phyloP scores from a whole-genome alignment of 31 red algal species.

The Odonthalia washingtoniensis region DNA sequence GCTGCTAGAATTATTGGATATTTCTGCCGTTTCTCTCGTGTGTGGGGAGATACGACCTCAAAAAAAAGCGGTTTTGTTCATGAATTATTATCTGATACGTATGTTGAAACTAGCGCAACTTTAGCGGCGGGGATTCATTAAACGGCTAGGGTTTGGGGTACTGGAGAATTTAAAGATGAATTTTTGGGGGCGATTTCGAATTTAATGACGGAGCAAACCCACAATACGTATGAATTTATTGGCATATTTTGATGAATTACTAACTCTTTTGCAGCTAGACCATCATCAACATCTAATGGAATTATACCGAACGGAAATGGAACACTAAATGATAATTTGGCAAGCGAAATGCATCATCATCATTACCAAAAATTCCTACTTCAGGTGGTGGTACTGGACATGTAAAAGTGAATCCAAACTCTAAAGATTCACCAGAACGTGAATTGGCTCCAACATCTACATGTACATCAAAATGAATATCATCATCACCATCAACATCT shows the following conservation, averaged over 20 bases:
- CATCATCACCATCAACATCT: no score
- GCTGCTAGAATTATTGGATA: conserved; percentile 86
- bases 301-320: no score
- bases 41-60: conserved; percentile 75
- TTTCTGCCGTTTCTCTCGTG: conserved; percentile 79
- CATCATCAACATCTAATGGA: no score
- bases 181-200: conserved; percentile 72
- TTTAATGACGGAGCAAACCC: conserved; percentile 85
- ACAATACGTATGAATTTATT: conserved; percentile 89
- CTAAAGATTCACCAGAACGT: conserved; percentile 64
- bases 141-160: conserved; percentile 64
- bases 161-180: conserved; percentile 75
- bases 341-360: no score
- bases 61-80: conserved; percentile 83
- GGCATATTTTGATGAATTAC: conserved; percentile 72
- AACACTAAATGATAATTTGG: no score
- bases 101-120: conserved; percentile 87
- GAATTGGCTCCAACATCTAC: conserved; percentile 69
- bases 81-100: conserved; percentile 80
- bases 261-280: conserved; percentile 65
- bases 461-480: conserved; percentile 52
- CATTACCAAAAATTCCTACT: no score
- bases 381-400: no score
- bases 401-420: conserved; percentile 41
- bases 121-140: conserved; percentile 88